These are phyloP conservation scores for Fraxinus excelsior DNA, from an alignment of 257 asterid genomes.

Conservation along the genomic window DNA sequence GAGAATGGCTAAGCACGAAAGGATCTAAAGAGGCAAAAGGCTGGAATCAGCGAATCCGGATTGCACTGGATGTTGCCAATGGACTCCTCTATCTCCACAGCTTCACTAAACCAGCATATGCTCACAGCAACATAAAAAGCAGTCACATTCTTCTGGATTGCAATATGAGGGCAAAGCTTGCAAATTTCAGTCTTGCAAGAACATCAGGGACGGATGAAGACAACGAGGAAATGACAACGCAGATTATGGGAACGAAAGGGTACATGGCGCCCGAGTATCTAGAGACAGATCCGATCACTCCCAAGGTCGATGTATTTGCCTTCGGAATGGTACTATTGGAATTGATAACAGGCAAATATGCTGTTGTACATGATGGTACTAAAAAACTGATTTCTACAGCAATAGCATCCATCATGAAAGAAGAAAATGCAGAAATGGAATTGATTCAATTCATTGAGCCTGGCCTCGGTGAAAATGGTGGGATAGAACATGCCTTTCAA, in stretches of 20 bases:
- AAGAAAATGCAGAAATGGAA: conserved; percentile 36
- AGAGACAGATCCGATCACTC: conserved; percentile 39
- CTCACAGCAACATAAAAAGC: conserved; percentile 51
- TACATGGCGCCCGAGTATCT: conserved; percentile 51
- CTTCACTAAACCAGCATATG: conserved; percentile 53
- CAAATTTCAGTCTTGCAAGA: conserved; percentile 54
- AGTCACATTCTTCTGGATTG: conserved; percentile 52
- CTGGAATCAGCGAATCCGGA: conserved; percentile 42
- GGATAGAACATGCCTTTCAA: conserved; percentile 31
- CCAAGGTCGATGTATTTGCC: conserved; percentile 54
- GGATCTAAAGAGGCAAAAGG: conserved; percentile 22
- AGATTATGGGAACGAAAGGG: conserved; percentile 37
- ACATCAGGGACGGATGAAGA: conserved; percentile 31
- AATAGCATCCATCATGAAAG: conserved; percentile 27
- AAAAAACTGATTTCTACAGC: conserved; percentile 39
- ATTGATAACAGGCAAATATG: conserved; percentile 43
- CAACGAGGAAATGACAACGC: conserved; percentile 12
- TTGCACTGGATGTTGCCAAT: conserved; percentile 63
- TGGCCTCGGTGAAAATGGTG: conserved; percentile 36
- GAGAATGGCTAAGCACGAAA: conserved; percentile 46
- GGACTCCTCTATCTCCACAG: conserved; percentile 73
- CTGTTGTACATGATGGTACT: conserved; percentile 34
- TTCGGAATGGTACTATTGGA: conserved; percentile 60
- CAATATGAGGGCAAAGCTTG: conserved; percentile 61
- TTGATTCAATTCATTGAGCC: conserved; percentile 30